Evolutionary conservation across 176 grass and related monocot genomes (phyloP).

Genomic region (Sorghum bicolor): Sorghum_bicolor_NCBIv3 NC_012878.2:53461501-53462000

Average conservation of each 20-base stretch:
- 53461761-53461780: conserved; percentile 65
- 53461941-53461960: conserved; percentile 29
- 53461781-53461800: conserved; percentile 10
- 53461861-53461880: conserved; percentile 44
- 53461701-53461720: conserved; percentile 79
- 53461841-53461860: not conserved
- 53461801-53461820: conserved; percentile 16
- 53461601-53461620: conserved; percentile 74
- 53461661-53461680: not conserved
- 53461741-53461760: conserved; percentile 85
- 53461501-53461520: not conserved
- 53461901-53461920: conserved; percentile 96
- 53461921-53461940: conserved; percentile 61
- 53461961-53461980: not conserved
- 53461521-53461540: not conserved
- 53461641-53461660: not conserved
- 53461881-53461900: conserved; percentile 88
- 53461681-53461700: conserved; percentile 12
- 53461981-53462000: not conserved
- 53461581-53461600: conserved; percentile 96
- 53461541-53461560: conserved; percentile 93
- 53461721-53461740: conserved; percentile 61
- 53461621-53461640: conserved; percentile 27
- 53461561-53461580: conserved; percentile 95
- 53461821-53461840: not conserved